Evolutionary conservation across 78 protist species (phyloP).

Genomic region (Creolimax fragrantissima): DNA sequence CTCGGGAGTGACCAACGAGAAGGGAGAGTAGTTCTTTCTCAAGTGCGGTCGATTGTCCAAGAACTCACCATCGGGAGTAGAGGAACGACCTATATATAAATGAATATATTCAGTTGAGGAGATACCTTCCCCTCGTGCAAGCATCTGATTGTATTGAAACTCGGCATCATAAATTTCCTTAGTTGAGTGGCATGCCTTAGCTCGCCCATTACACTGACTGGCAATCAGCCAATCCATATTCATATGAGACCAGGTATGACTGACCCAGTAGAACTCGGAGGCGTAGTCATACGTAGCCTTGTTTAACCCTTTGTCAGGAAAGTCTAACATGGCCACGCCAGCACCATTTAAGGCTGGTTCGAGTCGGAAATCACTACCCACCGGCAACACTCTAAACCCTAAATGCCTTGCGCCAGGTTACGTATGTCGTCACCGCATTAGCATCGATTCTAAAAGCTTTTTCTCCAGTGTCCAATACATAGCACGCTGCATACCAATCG

Average conservation of each 20-base stretch:
- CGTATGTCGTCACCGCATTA: neutral
- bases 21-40: neutral
- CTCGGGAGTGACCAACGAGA: constrained; percentile 5
- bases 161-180: neutral
- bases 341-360: neutral
- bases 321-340: neutral
- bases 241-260: constrained; percentile 11
- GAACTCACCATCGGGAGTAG: neutral
- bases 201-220: neutral
- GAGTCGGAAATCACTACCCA: neutral
- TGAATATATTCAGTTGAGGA: neutral
- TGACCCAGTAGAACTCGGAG: constrained; percentile 5
- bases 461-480: neutral
- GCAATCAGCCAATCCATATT: neutral
- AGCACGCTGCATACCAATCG: neutral
- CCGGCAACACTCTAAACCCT: neutral
- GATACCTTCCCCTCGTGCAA: neutral
- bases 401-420: neutral
- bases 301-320: neutral
- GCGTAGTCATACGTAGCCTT: neutral
- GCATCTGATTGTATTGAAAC: neutral
- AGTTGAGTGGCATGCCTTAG: neutral
- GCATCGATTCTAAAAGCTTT: neutral
- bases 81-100: neutral
- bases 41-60: neutral